Base-by-base conservation (phyloP, 306 rosid species). In the Urtica urens region DNA sequence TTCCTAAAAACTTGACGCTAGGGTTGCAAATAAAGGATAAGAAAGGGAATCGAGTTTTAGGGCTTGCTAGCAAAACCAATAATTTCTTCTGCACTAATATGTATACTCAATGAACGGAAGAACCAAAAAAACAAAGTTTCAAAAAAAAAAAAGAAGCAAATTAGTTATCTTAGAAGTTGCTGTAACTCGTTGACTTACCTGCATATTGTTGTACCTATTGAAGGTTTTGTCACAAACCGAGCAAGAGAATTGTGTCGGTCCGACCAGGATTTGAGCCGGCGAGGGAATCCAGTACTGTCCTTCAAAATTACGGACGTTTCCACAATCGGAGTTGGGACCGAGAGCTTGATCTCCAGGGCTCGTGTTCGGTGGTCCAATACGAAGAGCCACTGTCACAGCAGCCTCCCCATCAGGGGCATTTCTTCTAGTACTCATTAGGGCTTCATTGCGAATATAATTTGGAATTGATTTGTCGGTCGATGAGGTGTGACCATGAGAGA, bases 141-240 rank as follows among this genome's bases (percentile, higher is more conserved):
- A n/a, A n/a, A n/a, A n/a, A n/a, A n/a, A n/a, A n/a, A n/a, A n/a
- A n/a, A n/a, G n/a, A n/a, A n/a, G n/a, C n/a, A n/a, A n/a, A n/a
- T n/a, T n/a, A n/a, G n/a, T n/a, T n/a, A n/a, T n/a, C n/a, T n/a
- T n/a, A n/a, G n/a, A n/a, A n/a, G n/a, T n/a, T n/a, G n/a, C n/a
- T n/a, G n/a, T n/a, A n/a, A n/a, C n/a, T n/a, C n/a, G n/a, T n/a
- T n/a, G n/a, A n/a, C n/a, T 17, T 4, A 87, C 97, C 97, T 83
- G 97, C 97, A 88, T 88, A 72, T 88, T 88, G 77, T 88, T 88
- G 87, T 70, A 88, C 61, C 97, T 70, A 73, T 72, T 84, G 90
- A 88, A 88, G 66, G 90, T 81, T 69, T 88, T 88, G 72, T 64
- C 66, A 77, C 97, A 88, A 53, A 88, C 95, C 2, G 77, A 53